Evolutionary conservation across 768 basidiomycete species (phyloP).

Genomic region (Phylloporus sp.): DNA sequence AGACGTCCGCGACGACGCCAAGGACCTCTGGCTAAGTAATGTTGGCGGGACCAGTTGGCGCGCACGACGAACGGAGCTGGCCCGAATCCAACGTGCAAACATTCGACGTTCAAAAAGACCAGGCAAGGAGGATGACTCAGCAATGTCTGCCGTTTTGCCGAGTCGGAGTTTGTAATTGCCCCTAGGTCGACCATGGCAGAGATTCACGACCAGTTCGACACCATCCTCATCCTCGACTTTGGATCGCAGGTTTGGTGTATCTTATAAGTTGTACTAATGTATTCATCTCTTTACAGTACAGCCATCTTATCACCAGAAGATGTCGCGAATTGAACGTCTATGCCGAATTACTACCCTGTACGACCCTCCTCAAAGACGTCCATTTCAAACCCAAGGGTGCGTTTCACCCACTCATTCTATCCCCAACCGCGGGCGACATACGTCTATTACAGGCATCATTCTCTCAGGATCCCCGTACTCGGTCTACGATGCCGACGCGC

Average conservation of each 20-base stretch:
- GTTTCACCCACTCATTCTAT: background rate
- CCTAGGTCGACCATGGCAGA: too few species aligned
- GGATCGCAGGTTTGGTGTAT: slow-evolving; percentile 75
- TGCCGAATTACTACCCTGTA: slow-evolving; percentile 96
- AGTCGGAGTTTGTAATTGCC: too few species aligned
- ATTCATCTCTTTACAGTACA: slow-evolving; percentile 56
- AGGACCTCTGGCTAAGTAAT: slow-evolving; percentile 16
- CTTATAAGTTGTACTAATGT: too few species aligned
- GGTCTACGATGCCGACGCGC: slow-evolving; percentile 89
- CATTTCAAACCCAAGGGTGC: slow-evolving; percentile 92
- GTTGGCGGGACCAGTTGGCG: slow-evolving; percentile 11
- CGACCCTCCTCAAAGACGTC: slow-evolving; percentile 80
- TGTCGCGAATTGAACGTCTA: slow-evolving; percentile 97
- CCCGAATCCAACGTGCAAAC: slow-evolving; percentile 19
- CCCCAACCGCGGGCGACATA: background rate
- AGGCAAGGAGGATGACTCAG: slow-evolving; percentile 14
- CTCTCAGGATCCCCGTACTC: slow-evolving; percentile 98
- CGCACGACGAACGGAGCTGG: slow-evolving; percentile 7
- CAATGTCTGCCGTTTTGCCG: too few species aligned
- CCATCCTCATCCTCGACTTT: slow-evolving; percentile 94
- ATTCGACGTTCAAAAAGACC: slow-evolving; percentile 8
- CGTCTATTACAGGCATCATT: slow-evolving; percentile 65
- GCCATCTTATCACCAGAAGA: slow-evolving; percentile 94
- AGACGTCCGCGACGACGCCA: slow-evolving; percentile 22
- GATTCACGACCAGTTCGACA: slow-evolving; percentile 94